A percentile compares a stretch with the other conserved stretches of the same genome.
Conservation (phyloP, 108 stramenopile genomes). For the Stephanodiscus minutulus region DNA sequence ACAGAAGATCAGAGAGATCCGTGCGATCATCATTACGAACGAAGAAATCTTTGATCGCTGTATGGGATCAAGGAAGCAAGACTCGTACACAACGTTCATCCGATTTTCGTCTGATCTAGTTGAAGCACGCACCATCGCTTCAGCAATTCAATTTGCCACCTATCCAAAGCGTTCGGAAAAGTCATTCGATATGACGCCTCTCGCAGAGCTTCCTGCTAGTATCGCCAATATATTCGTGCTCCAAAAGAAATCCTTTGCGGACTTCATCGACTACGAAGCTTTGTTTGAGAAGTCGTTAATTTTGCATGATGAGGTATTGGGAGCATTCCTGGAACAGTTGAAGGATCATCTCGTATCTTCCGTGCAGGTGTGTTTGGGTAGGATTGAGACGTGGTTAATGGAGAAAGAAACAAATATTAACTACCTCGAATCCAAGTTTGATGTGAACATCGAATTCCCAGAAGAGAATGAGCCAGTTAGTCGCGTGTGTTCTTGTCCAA, state of each 20-base stretch:
- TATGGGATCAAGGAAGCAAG: conserved; percentile 12
- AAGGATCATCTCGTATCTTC: conserved; percentile 39
- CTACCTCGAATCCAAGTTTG: conserved; percentile 26
- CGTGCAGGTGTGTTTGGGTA: conserved; percentile 47
- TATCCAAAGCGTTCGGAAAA: conserved; percentile 11
- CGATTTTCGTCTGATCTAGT: conserved; percentile 10
- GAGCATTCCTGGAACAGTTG: conserved; percentile 33
- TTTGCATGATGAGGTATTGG: conserved; percentile 41
- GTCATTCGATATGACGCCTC: conserved; percentile 1
- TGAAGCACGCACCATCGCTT: neutral
- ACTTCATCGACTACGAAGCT: conserved; percentile 35
- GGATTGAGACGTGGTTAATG: conserved; percentile 49
- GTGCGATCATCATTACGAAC: conserved; percentile 31
- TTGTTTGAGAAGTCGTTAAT: conserved; percentile 31
- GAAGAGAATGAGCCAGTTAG: neutral
- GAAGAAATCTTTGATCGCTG: conserved; percentile 34
- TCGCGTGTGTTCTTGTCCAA: neutral
- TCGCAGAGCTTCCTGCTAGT: conserved; percentile 10
- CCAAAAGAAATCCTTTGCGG: neutral
- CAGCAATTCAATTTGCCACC: neutral
- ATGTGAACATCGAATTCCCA: neutral
- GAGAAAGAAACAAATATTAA: conserved; percentile 9
- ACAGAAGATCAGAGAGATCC: conserved; percentile 33
- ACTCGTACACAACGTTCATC: neutral
- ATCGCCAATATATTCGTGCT: conserved; percentile 6